Conservation (phyloP, 768 basidiomycete species). For the Strobilomyces echinocephalus region DNA sequence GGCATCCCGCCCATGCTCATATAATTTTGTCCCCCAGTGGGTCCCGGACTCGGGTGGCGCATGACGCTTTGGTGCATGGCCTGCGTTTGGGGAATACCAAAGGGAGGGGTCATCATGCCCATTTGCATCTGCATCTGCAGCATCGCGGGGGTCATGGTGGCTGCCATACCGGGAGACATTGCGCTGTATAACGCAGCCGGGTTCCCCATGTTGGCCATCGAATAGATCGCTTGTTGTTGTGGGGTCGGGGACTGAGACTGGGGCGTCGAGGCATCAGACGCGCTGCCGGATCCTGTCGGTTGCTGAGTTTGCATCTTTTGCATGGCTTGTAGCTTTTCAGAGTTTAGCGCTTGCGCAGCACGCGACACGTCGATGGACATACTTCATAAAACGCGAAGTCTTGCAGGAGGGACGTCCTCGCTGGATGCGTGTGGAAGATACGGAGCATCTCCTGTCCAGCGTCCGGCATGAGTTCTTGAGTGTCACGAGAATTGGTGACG, state of each 20-base stretch:
- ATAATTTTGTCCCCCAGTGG: constrained; percentile 42
- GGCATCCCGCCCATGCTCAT: constrained; percentile 39
- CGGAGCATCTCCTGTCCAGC: constrained; percentile 95
- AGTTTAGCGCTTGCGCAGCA: constrained; percentile 3
- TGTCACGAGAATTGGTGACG: constrained; percentile 96
- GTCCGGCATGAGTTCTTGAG: constrained; percentile 93
- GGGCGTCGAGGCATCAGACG: constrained; percentile 27
- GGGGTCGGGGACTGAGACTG: constrained; percentile 39
- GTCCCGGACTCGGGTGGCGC: constrained; percentile 72
- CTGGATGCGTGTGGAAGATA: constrained; percentile 91
- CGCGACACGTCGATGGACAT: constrained; percentile 12
- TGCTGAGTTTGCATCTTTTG: constrained; percentile 55
- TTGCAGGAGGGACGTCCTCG: constrained; percentile 88
- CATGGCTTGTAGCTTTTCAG: constrained; percentile 70
- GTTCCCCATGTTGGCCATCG: constrained; percentile 38
- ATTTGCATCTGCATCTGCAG: constrained; percentile 47
- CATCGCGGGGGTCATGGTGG: constrained; percentile 30
- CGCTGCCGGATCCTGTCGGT: constrained; percentile 22
- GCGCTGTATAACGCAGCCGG: constrained; percentile 40
- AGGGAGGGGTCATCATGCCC: constrained; percentile 45
- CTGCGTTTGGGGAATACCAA: constrained; percentile 53
- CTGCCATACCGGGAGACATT: constrained; percentile 30
- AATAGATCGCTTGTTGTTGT: constrained; percentile 46
- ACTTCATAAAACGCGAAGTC: constrained; percentile 94
- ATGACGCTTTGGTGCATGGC: constrained; percentile 85